Evolutionary conservation across 495 filamentous ascomycete genomes (phyloP).

Genomic region (Penicillium canescens): DNA sequence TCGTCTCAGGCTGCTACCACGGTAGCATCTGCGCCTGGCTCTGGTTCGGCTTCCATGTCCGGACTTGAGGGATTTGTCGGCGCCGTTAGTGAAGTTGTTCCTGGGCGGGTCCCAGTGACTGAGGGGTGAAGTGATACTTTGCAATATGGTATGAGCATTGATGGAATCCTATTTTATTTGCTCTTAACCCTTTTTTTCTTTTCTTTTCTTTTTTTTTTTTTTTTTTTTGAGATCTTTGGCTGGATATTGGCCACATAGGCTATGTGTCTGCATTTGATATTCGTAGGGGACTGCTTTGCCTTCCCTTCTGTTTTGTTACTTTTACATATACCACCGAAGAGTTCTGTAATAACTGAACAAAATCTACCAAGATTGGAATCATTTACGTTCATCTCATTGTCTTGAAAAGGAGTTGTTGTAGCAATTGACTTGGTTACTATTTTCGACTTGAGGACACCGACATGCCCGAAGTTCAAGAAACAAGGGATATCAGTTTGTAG

Average conservation of each 20-base stretch:
- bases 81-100: constrained; percentile 38
- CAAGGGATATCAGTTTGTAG: not conserved
- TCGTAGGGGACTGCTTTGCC: not conserved
- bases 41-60: constrained; percentile 13
- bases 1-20: constrained; percentile 28
- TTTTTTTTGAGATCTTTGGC: not conserved
- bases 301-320: not conserved
- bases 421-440: constrained; percentile 14
- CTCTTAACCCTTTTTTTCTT: too few relatives aligned
- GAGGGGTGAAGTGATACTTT: constrained; percentile 3
- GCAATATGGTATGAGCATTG: not conserved
- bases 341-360: not conserved
- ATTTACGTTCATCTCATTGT: not conserved
- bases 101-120: constrained; percentile 13
- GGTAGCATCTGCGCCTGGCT: constrained; percentile 19
- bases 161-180: not conserved
- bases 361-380: not conserved
- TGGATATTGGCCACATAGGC: not conserved
- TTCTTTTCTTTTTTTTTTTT: too few relatives aligned
- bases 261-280: not conserved
- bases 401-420: constrained; percentile 4
- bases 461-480: not conserved
- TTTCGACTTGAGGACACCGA: not conserved
- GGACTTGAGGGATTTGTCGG: constrained; percentile 54
- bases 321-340: not conserved